Percentiles rank a stretch among this genome's conserved stretches.
Conservation (phyloP, 306 rosid species). For the Lithocarpus polystachyus region DNA sequence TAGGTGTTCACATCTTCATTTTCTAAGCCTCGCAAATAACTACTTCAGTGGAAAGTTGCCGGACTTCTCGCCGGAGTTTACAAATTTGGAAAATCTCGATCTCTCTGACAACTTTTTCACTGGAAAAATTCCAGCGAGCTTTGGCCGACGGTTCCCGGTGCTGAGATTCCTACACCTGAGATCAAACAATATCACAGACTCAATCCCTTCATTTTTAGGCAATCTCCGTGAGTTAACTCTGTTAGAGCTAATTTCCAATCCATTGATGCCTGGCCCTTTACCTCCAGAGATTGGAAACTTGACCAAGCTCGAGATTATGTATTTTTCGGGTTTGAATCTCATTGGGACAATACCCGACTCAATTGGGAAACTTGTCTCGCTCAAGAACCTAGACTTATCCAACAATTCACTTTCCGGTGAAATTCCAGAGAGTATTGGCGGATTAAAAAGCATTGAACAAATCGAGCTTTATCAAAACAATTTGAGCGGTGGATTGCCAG, state of each 20-base stretch:
- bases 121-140: constrained; percentile 63
- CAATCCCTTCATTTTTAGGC: constrained; percentile 59
- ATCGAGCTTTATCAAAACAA: constrained; percentile 47
- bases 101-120: constrained; percentile 63
- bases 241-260: constrained; percentile 40
- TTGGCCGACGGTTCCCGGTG: constrained; percentile 32
- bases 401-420: constrained; percentile 46
- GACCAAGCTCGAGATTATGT: constrained; percentile 41
- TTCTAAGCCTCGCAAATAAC: constrained; percentile 53
- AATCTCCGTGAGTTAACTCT: constrained; percentile 55
- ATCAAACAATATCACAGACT: background rate
- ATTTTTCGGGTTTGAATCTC: constrained; percentile 27
- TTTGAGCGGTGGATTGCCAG: constrained; percentile 66
- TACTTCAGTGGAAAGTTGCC: constrained; percentile 55
- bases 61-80: constrained; percentile 41
- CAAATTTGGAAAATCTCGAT: constrained; percentile 37
- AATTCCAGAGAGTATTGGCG: constrained; percentile 56
- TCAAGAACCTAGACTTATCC: constrained; percentile 63
- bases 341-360: constrained; percentile 57
- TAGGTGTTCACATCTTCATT: constrained; percentile 54
- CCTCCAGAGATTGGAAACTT: constrained; percentile 73
- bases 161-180: constrained; percentile 34
- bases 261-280: constrained; percentile 35
- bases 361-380: constrained; percentile 53
- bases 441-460: constrained; percentile 32